phyloP scores from a whole-genome alignment of 148 eudicot species.

The Rhododendron henanense region DNA sequence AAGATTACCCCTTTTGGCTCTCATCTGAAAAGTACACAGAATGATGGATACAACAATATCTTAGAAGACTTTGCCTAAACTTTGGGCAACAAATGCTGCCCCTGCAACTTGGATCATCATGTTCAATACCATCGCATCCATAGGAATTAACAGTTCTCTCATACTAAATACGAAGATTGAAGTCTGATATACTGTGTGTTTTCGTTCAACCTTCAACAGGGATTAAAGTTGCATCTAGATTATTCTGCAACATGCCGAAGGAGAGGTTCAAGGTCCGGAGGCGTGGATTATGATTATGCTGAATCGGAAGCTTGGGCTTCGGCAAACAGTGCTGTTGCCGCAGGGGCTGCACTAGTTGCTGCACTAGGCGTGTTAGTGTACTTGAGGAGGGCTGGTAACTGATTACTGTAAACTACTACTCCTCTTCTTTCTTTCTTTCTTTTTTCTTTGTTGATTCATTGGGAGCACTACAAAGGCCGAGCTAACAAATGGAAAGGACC shows the following conservation, averaged over 20 bases:
- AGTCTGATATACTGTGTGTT: not conserved
- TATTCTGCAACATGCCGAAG: constrained; percentile 44
- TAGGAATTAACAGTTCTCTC: not conserved
- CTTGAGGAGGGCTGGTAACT: constrained; percentile 42
- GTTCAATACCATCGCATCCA: not conserved
- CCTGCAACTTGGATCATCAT: not conserved
- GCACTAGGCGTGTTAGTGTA: constrained; percentile 78
- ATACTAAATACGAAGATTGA: not conserved
- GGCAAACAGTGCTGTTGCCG: constrained; percentile 74
- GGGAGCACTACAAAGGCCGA: not conserved
- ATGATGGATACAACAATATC: not conserved
- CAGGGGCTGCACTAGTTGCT: constrained; percentile 88
- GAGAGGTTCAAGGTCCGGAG: constrained; percentile 40
- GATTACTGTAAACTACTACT: not conserved
- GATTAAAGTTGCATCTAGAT: constrained; percentile 71
- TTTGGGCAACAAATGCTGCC: not conserved
- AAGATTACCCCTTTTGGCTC: not conserved
- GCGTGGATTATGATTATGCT: constrained; percentile 44
- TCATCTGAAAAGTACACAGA: not conserved
- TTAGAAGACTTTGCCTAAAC: not conserved
- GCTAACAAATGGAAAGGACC: not conserved
- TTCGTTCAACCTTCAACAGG: constrained; percentile 32
- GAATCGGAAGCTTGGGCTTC: constrained; percentile 77
- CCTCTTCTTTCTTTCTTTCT: not conserved
- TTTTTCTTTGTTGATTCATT: not conserved